Base-by-base conservation (phyloP, 345 rosid genomes). In the Populus ilicifolia region DNA sequence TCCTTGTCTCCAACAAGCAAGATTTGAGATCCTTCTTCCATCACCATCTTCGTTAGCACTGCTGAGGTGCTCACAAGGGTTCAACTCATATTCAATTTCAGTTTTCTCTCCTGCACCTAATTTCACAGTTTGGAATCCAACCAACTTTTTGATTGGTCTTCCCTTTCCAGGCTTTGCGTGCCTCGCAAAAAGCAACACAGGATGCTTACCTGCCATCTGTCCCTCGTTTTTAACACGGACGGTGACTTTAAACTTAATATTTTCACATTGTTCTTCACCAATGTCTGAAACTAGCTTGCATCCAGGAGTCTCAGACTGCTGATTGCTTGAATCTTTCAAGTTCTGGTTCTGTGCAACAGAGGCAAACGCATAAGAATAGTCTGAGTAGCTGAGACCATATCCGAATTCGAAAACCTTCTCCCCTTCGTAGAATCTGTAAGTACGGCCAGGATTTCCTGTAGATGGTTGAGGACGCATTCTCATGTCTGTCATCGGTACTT, bases 401-500 rank as follows among this genome's bases (percentile, higher is more conserved):
- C 97, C 98, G 6, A 91, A 93, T 82, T 86, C 86, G 63, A 62
- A 94, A 67, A 94, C 90, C 29, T 82, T 85, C 65, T 81, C 76
- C 14, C 96, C 97, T 82, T 84, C 41, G 35, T 91, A 93, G 88
- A 95, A 93, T 54, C 94, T 89, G 81, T 90, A 90, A 25, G 99
- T 92, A n/a, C 96, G 88, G 48, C 99, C 96, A 8, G 98, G 97
- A 76, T 96, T 92, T 65, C 89, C 92, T 9, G 86, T 64, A 4
- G 88, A 78, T 59, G 86, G 85, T 54, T 84, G 79, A 5, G 98
- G 87, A 25, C 97, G 80, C 97, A 93, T 93, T 77, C 94, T 85
- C 98, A 91, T 93, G 78, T 93, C 95, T 33, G 94, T 90, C 98
- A 93, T 92, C 46, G 91, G 86, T 54, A 96, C 85, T 66, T 87